A percentile compares a stretch with the other conserved stretches of the same genome.
phyloP scores from a whole-genome alignment of 148 eudicot species.

The Rhododendron ovatum region DNA sequence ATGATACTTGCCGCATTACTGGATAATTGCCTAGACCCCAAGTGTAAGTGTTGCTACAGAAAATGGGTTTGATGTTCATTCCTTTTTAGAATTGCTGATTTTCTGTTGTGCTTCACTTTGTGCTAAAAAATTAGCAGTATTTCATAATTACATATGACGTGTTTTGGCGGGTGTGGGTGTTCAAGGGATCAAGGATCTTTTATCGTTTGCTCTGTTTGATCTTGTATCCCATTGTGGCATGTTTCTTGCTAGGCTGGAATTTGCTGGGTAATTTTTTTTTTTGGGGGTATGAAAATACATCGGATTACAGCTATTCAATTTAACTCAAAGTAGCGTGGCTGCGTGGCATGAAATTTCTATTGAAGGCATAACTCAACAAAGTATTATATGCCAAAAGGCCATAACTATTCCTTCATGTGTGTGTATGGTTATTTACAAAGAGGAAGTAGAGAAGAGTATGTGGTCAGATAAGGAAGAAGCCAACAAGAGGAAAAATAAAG shows the following conservation, averaged over 20 bases:
- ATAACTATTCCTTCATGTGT: background rate
- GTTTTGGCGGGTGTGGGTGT: background rate
- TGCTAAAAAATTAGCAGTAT: background rate
- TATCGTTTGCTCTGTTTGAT: background rate
- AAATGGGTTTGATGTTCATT: constrained; percentile 7
- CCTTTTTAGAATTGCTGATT: background rate
- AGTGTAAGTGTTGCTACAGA: constrained; percentile 42
- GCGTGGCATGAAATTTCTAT: background rate
- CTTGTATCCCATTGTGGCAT: background rate
- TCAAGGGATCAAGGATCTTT: background rate
- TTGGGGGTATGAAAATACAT: no score
- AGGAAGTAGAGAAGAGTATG: background rate
- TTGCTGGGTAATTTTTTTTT: background rate
- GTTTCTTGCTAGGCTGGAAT: background rate
- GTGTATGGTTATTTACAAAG: background rate
- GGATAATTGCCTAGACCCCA: constrained; percentile 71
- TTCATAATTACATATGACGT: background rate
- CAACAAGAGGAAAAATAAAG: background rate
- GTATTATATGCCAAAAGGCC: background rate
- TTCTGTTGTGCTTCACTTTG: background rate
- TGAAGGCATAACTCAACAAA: background rate
- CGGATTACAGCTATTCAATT: background rate
- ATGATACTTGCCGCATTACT: constrained; percentile 94
- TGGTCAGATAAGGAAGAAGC: background rate
- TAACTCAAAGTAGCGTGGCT: background rate